Evolutionary conservation across 2,329 filamentous ascomycete genomes (phyloP), one percentile per base, ranked within the genome.

Genomic region (Monosporascus sp.): DNA sequence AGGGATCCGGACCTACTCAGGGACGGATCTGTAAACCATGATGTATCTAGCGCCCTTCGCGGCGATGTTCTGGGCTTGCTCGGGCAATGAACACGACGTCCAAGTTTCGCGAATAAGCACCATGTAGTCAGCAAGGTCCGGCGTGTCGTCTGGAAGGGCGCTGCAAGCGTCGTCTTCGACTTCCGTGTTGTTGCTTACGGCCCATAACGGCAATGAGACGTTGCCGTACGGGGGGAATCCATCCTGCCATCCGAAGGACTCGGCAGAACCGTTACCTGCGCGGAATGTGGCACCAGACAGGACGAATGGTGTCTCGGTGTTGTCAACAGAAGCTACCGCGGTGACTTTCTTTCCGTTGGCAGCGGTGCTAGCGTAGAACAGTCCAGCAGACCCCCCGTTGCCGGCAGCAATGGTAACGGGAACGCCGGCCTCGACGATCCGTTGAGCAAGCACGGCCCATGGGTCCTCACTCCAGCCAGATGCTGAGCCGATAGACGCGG

Each of bases 21-120:
- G 54, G 17, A 52, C 31, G 17, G 54, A 41, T 8, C 68, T 70
- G 55, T 73, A 75, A 62, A 72, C 71, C 53, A 75, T 62, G 41
- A 75, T 63, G 46, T 74, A 73, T 54, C 70, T 66, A 3, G 69
- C 74, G 20, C 73, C 74, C 48, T 70, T 71, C 6, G 65, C 70
- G n/a, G 67, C 69, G 1, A 72, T 64, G 51, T 76, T 74, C 15
- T 57, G 54, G 17, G 68, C 69, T 57, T 77, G 72, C 5, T 62
- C 57, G 20, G 63, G 59, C 15, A 66, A 65, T 5, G 65, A 65
- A 55, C 72, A 75, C 9, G 57, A 17, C n/a, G 39, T 22, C 6
- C 17, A 5, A 3, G 38, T 64, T 51, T 69, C 65, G 5, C 66
- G 68, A 37, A 77, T 62, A 3, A 77, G 62, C 6, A 76, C 73